These are phyloP conservation scores for Rhododendron simsii DNA, from an alignment of 148 eudicot species.

Conservation along the genomic window DNA sequence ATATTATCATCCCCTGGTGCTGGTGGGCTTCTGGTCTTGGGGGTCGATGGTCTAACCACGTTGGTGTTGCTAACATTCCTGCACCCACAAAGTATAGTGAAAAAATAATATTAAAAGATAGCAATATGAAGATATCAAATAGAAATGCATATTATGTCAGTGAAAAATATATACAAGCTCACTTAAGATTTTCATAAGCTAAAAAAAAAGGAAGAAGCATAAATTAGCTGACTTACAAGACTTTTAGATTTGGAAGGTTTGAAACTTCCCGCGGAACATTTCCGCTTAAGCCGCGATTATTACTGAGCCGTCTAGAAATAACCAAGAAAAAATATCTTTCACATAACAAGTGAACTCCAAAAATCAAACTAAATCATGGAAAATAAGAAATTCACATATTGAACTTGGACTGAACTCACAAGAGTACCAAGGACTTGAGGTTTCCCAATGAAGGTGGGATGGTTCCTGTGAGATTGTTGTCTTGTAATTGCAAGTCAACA, in stretches of 20 bases:
- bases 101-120: no score
- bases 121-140: background rate
- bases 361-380: no score
- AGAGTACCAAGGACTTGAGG: constrained; percentile 55
- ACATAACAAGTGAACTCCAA: background rate
- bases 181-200: no score
- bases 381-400: background rate
- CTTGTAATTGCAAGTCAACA: constrained; percentile 70
- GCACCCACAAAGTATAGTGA: background rate
- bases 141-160: no score
- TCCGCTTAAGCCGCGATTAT: constrained; percentile 51
- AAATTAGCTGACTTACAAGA: constrained; percentile 54
- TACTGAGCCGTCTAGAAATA: constrained; percentile 59
- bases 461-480: constrained; percentile 64
- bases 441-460: constrained; percentile 68
- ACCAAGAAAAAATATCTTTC: background rate
- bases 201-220: no score
- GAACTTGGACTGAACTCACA: constrained; percentile 44
- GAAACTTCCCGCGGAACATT: constrained; percentile 55
- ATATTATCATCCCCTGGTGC: no score
- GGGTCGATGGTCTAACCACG: constrained; percentile 45
- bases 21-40: constrained; percentile 51
- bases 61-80: constrained; percentile 64
- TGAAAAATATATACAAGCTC: no score
- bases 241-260: constrained; percentile 56